Base-by-base conservation (phyloP, 768 basidiomycete genomes). In the Trametes maxima region DNA sequence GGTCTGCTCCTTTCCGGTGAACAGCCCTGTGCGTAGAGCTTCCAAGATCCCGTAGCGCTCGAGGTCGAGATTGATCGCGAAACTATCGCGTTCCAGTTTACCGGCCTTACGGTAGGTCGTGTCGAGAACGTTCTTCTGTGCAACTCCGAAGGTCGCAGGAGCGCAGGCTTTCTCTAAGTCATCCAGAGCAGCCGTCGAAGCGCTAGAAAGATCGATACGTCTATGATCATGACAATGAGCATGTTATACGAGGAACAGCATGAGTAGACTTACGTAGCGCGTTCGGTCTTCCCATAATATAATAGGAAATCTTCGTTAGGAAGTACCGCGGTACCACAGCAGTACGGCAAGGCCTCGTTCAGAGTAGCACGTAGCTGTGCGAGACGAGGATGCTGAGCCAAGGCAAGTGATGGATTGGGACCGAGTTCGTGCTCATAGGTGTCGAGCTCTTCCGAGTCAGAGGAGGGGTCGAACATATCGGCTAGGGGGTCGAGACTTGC, bases 81-180 rank as follows among this genome's bases (percentile, higher is more conserved):
- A 83, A 13, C 70, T 50, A 3, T 61, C 49, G 0, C 56, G 46
- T 45, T 79, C 78, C 66, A 83, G 65, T 66, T 80, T 80, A 1
- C 77, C 72, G 2, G 76, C 79, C 59, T 79, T 80, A 24, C 79
- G 73, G 60, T 80, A 82, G 3, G 72, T 68, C 35, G 77, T 74
- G 60, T 81, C 80, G 2, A 78, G 64, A 0, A 79, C 74, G 37
- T 79, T 72, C 35, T 76, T 54, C 11, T 75, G 60, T 16, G 71
- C 67, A 1, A 62, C 55, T 3, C 80, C 79, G 48, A 79, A 82
- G 1, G 77, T 73, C 6, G 79, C 79, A 0, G 74, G 78, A 4
- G 75, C 62, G 61, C 79, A 80, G 4, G 75, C 74, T 0, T 59
- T 45, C 1, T 71, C 61, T 10, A 81, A 72, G 11, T 65, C 46